Evolutionary conservation across 768 basidiomycete species (phyloP), one percentile per base, ranked within the genome.

Genomic region (Cystoderma amianthinum): DNA sequence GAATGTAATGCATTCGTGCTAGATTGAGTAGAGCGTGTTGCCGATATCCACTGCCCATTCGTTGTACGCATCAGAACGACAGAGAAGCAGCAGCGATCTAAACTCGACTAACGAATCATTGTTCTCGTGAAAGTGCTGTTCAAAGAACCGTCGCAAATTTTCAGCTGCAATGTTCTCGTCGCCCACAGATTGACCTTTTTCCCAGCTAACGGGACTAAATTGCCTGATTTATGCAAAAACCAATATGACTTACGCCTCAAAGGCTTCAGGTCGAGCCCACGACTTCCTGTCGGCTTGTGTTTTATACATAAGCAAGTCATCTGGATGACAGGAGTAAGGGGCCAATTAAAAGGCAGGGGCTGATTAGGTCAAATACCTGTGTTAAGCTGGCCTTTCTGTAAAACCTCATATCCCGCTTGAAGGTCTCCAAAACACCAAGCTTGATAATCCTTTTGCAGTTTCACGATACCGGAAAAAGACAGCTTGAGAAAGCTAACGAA

Each of bases 1-100:
- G 74, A 28, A 78, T 61, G 55, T 84, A 90, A 53, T 92, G 85
- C 72, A 87, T 77, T 22, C 82, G 74, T 18, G 85, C 82, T 12
- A 92, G 62, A 48, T 85, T 84, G 30, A 92, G 66, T 43, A 92
- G 58, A 1, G 86, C 85, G 54, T 86, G 83, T 45, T 90, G 88
- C 38, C 88, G 83, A 43, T 85, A 59, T 4, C 85, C 85, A 13
- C 87, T 91, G 50, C 19, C 38, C n/a, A n/a, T n/a, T n/a, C n/a
- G n/a, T n/a, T n/a, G n/a, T n/a, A n/a, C n/a, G n/a, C n/a, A n/a
- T n/a, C n/a, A n/a, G n/a, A n/a, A n/a, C n/a, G n/a, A n/a, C n/a
- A n/a, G n/a, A n/a, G n/a, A n/a, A n/a, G n/a, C n/a, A n/a, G n/a
- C n/a, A n/a, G n/a, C n/a, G n/a, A n/a, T n/a, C n/a, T n/a, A n/a